Evolutionary conservation across 148 eudicot genomes (phyloP).

Genomic region (Silene conica): DNA sequence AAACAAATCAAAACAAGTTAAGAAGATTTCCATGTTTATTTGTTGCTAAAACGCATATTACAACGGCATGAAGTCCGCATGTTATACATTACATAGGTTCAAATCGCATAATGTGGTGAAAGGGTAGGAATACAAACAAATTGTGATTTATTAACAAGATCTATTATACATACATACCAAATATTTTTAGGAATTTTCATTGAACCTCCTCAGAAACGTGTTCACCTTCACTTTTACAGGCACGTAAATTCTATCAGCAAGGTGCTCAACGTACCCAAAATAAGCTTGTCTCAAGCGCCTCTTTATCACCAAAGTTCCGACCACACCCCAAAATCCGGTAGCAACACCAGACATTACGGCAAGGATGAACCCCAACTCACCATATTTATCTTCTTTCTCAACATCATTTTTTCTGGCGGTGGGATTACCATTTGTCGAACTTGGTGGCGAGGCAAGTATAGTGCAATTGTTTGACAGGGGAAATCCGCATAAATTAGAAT

Average conservation of each 20-base stretch:
- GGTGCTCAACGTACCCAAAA: constrained; percentile 18
- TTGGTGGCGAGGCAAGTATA: background rate
- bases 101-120: too few species aligned
- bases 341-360: constrained; percentile 17
- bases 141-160: too few species aligned
- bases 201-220: background rate
- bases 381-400: background rate
- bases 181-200: background rate
- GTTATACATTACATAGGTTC: too few species aligned
- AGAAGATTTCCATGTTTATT: too few species aligned
- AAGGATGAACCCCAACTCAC: constrained; percentile 17
- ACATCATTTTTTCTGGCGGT: background rate
- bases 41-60: too few species aligned
- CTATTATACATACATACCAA: too few species aligned
- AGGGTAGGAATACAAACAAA: too few species aligned
- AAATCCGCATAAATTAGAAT: constrained; percentile 37
- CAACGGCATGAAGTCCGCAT: too few species aligned
- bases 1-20: too few species aligned
- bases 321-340: constrained; percentile 35
- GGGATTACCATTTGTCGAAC: background rate
- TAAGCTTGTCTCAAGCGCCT: constrained; percentile 20
- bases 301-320: constrained; percentile 22
- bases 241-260: constrained; percentile 3
- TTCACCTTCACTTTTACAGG: background rate
- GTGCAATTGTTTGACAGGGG: constrained; percentile 30